These are phyloP conservation scores for Holtermanniella nyarrowii DNA, from an alignment of 768 basidiomycete genomes.

Conservation along the genomic window DNA sequence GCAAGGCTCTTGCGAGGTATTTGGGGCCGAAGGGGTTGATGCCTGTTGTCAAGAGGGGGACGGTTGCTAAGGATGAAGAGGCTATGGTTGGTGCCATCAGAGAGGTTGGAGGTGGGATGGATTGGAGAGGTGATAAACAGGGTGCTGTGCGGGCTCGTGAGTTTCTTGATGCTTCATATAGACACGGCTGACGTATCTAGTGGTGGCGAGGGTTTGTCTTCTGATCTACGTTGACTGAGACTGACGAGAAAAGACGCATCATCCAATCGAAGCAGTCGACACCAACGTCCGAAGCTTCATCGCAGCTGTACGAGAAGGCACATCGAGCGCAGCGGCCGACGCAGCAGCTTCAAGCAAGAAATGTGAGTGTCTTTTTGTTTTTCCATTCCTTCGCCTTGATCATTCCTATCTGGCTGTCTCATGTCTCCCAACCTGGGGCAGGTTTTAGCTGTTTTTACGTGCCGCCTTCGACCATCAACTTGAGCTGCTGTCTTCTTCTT, in stretches of 20 bases:
- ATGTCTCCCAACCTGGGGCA: too few species aligned
- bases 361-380: too few species aligned
- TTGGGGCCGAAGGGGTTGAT: slow-evolving; percentile 83
- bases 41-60: slow-evolving; percentile 88
- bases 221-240: not conserved
- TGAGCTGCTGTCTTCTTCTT: too few species aligned
- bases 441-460: too few species aligned
- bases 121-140: slow-evolving; percentile 84
- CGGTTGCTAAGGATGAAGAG: slow-evolving; percentile 68
- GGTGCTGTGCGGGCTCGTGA: slow-evolving; percentile 74
- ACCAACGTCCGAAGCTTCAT: slow-evolving; percentile 72
- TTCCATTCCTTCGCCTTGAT: too few species aligned
- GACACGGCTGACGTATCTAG: slow-evolving; percentile 1
- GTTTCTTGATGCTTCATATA: slow-evolving; percentile 19
- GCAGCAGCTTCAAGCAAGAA: slow-evolving; percentile 45
- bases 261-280: slow-evolving; percentile 62
- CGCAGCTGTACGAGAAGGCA: slow-evolving; percentile 25
- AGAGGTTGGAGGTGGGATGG: slow-evolving; percentile 66
- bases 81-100: slow-evolving; percentile 63
- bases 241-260: slow-evolving; percentile 54
- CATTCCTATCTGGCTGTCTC: too few species aligned
- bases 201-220: slow-evolving; percentile 23
- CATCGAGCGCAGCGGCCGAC: slow-evolving; percentile 27
- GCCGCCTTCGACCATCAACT: too few species aligned
- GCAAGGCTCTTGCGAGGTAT: slow-evolving; percentile 63